Base-by-base conservation (phyloP, 495 filamentous ascomycete genomes). In the Aspergillus wentii region DNA sequence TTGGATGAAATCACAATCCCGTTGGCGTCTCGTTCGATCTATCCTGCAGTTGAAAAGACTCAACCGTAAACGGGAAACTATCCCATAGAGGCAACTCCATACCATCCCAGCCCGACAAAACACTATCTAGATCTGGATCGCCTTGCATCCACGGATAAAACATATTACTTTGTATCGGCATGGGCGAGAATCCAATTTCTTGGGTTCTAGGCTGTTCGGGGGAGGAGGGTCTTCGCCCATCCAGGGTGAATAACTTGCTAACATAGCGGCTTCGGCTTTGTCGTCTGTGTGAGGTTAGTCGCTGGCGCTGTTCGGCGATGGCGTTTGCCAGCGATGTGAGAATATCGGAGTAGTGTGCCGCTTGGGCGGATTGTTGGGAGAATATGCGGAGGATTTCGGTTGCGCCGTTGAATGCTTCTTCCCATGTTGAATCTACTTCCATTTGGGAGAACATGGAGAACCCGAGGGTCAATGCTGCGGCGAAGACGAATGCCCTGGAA, bases 391-490 rank as follows among this genome's bases (percentile, higher is more conserved):
- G 42, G 20, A 67, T 59, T 0, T 46, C 40, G 14, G 61, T 33
- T 3, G 63, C 57, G 0, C 54, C 57, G 33, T 47, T 33, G 28
- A 63, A 66, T 5, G 61, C 61, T 17, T 46, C 43, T 22, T 64
- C 59, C 5, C 57, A 41, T 13, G 56, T 52, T 3, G 58, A 27
- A 28, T 64, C 56, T 0, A 57, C 33, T 18, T 59, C 54, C 20
- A 57, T 55, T 19, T 62, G 53, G 4, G 57, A 56, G 35, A 69
- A 67, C 48, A 69, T 59, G 2, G 65, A 67, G 31, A 67, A 69
- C 20, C 65, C 65, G 5, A 66, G 49, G 1, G 66, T 59, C n/a
- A 69, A 38, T 1, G 57, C 65, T 28, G 65, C 62, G 1, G 65
- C 65, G 33, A 69, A 69, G 0, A 66, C 44, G 33, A 64, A 62